Conservation (phyloP, 2,329 filamentous ascomycete genomes). For the Ophiostoma sp. region DNA sequence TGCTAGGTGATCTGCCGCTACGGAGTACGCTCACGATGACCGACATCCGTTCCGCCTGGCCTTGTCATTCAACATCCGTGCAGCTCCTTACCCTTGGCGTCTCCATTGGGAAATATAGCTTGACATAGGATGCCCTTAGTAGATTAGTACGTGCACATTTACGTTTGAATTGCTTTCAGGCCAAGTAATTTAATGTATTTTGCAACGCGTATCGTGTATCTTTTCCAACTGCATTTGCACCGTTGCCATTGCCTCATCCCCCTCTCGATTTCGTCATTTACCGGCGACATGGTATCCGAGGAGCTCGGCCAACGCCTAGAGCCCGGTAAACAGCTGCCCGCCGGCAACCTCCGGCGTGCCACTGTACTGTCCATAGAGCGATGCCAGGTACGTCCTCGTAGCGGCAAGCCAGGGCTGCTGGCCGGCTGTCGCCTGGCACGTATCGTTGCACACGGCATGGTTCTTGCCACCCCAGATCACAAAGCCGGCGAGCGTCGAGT, state of each 20-base stretch:
- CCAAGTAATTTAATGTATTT: too few species aligned
- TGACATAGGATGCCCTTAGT: too few species aligned
- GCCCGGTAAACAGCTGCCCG: not conserved
- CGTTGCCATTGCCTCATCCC: not conserved
- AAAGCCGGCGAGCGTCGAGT: slow-evolving; percentile 8
- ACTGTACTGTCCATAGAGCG: slow-evolving; percentile 18
- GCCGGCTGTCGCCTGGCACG: slow-evolving; percentile 21
- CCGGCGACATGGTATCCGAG: too few species aligned
- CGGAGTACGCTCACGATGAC: not conserved
- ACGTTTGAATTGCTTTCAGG: too few species aligned
- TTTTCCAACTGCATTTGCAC: too few species aligned
- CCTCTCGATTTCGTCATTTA: not conserved
- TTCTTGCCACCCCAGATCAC: slow-evolving; percentile 23
- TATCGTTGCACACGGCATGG: slow-evolving; percentile 21
- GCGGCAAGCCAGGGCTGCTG: slow-evolving; percentile 21
- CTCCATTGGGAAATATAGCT: not conserved
- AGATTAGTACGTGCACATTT: too few species aligned
- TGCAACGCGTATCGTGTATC: too few species aligned
- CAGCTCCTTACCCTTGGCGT: too few species aligned
- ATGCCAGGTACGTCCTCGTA: slow-evolving; percentile 17
- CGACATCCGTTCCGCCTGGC: not conserved
- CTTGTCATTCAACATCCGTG: not conserved
- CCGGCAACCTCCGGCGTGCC: not conserved
- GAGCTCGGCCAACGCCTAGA: not conserved
- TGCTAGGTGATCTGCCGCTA: not conserved